These are phyloP conservation scores for Claviceps pazoutovae DNA, from an alignment of 2,329 filamentous ascomycete genomes.

Conservation along the genomic window DNA sequence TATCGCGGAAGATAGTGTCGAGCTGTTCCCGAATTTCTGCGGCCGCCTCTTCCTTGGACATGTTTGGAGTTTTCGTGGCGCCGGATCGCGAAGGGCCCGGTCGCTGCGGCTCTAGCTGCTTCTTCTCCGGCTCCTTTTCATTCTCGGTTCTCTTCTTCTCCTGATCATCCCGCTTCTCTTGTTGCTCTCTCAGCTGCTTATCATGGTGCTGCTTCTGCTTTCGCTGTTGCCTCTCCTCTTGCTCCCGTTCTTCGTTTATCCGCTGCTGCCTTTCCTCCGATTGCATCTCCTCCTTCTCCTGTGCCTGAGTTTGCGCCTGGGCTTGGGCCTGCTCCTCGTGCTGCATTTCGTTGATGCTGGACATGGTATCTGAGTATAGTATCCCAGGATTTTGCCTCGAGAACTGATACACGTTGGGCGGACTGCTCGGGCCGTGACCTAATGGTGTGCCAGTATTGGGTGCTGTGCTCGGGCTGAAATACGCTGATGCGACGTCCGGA, in stretches of 20 bases:
- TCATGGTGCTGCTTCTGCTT: conserved; percentile 8
- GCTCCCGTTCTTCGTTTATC: no score
- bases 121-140: no score
- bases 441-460: conserved; percentile 41
- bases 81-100: conserved; percentile 18
- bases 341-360: conserved; percentile 31
- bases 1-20: conserved; percentile 56
- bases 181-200: no score
- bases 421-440: conserved; percentile 33
- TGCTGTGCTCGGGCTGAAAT: conserved; percentile 39
- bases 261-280: no score
- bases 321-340: conserved; percentile 7
- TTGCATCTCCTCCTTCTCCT: no score
- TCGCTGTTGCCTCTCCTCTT: not conserved
- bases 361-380: conserved; percentile 35
- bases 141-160: no score
- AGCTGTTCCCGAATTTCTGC: conserved; percentile 54
- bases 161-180: no score
- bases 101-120: not conserved
- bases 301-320: no score
- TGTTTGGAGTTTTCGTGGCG: conserved; percentile 35
- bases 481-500: conserved; percentile 45
- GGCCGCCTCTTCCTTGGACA: conserved; percentile 40
- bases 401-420: conserved; percentile 52
- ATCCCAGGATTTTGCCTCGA: conserved; percentile 44